phyloP scores from a whole-genome alignment of 2,329 filamentous ascomycete species.

The Fusarium illudens region DNA sequence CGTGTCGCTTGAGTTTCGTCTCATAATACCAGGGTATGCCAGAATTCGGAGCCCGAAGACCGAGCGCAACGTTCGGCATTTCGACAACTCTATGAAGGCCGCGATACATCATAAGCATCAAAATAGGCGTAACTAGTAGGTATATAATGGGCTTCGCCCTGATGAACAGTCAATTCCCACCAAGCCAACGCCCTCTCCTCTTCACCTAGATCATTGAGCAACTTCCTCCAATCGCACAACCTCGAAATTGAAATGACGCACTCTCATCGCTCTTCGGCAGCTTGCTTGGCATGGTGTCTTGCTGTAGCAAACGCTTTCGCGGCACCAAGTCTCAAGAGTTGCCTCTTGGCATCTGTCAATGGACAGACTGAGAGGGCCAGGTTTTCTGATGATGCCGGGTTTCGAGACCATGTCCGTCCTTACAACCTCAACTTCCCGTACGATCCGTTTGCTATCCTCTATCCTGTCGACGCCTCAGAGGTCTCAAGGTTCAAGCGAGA shows the following conservation, averaged over 20 bases:
- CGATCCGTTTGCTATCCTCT: background rate
- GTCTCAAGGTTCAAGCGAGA: background rate
- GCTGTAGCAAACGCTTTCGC: background rate
- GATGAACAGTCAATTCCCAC: background rate
- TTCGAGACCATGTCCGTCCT: background rate
- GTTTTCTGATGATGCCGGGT: background rate
- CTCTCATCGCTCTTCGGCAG: background rate
- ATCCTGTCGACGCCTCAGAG: background rate
- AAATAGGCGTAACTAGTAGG: background rate
- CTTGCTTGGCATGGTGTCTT: background rate
- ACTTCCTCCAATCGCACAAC: background rate
- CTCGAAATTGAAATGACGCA: background rate
- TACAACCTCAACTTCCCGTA: background rate
- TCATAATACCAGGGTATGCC: background rate
- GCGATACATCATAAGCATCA: background rate
- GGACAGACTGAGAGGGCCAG: background rate
- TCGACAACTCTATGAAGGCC: background rate
- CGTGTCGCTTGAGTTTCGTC: too few species aligned
- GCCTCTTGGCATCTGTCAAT: background rate
- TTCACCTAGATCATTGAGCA: background rate
- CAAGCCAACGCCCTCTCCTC: background rate
- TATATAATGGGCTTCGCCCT: background rate
- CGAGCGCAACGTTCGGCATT: background rate
- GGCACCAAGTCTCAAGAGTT: background rate
- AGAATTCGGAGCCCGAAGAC: background rate